Evolutionary conservation across 2,329 filamentous ascomycete genomes (phyloP).

Genomic region (Talaromyces islandicus): DNA sequence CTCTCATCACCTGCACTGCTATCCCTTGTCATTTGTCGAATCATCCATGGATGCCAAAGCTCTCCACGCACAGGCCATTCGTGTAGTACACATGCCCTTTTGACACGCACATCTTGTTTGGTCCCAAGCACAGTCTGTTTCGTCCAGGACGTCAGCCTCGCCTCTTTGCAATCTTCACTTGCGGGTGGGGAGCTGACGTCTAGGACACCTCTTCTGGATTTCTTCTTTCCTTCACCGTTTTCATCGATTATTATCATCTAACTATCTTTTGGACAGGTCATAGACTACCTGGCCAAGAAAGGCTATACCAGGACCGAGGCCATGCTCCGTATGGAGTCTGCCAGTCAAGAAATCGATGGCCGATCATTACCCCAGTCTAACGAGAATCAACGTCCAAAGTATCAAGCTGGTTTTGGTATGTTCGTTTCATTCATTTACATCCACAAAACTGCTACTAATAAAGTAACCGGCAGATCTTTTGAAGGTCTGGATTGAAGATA

Average conservation of each 20-base stretch:
- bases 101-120: not conserved
- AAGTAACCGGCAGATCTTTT: conserved; percentile 50
- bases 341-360: conserved; percentile 73
- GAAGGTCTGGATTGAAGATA: conserved; percentile 81
- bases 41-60: not conserved
- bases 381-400: conserved; percentile 73
- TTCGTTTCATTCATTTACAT: not conserved
- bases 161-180: not conserved
- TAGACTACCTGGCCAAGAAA: conserved; percentile 93
- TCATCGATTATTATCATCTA: not conserved
- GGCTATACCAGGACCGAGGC: conserved; percentile 91
- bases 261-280: conserved; percentile 53
- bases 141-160: not conserved
- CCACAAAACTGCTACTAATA: conserved; percentile 5
- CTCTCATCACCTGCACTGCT: not conserved
- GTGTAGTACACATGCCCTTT: not conserved
- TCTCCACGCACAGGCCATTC: not conserved
- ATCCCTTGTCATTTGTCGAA: not conserved
- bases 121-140: not conserved
- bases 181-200: no score
- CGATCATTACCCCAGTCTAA: conserved; percentile 61
- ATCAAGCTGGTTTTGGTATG: conserved; percentile 62
- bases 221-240: not conserved
- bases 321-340: conserved; percentile 84
- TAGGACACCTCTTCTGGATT: not conserved